These are phyloP conservation scores for Vitis amurensis DNA, from an alignment of 164 flowering plant species.

Conservation along the genomic window DNA sequence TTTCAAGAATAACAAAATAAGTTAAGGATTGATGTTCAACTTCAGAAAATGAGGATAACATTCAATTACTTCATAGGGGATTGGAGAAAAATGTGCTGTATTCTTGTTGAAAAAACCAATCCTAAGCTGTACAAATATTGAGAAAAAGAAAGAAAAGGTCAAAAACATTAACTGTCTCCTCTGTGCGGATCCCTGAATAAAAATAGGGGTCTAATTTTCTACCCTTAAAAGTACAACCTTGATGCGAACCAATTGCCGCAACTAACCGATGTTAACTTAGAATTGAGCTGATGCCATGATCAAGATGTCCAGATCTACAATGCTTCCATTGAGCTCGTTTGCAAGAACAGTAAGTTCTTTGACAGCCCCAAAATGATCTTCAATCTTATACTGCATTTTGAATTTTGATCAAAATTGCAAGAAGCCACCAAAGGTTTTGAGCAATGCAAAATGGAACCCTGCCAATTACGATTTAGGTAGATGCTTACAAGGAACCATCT, in stretches of 20 bases:
- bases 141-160: slow-evolving; percentile 7
- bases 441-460: not conserved
- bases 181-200: slow-evolving; percentile 24
- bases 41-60: slow-evolving; percentile 13
- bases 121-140: slow-evolving; percentile 51
- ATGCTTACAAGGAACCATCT: not conserved
- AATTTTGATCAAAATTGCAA: slow-evolving; percentile 1
- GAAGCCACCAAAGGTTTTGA: not conserved
- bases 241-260: slow-evolving; percentile 14
- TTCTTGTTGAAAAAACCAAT: slow-evolving; percentile 27
- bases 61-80: slow-evolving; percentile 6
- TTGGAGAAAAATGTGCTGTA: slow-evolving; percentile 23
- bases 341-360: not conserved
- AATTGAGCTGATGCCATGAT: slow-evolving; percentile 5
- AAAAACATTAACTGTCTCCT: slow-evolving; percentile 22
- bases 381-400: not conserved
- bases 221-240: slow-evolving; percentile 24
- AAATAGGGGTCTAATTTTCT: slow-evolving; percentile 26
- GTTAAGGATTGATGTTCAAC: slow-evolving; percentile 19
- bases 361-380: not conserved
- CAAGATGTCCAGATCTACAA: slow-evolving; percentile 15
- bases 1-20: slow-evolving; percentile 1
- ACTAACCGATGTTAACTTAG: slow-evolving; percentile 9
- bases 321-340: slow-evolving; percentile 12
- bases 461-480: not conserved